phyloP scores from a whole-genome alignment of 2,329 filamentous ascomycete genomes.

The Helotiales sp. region DNA sequence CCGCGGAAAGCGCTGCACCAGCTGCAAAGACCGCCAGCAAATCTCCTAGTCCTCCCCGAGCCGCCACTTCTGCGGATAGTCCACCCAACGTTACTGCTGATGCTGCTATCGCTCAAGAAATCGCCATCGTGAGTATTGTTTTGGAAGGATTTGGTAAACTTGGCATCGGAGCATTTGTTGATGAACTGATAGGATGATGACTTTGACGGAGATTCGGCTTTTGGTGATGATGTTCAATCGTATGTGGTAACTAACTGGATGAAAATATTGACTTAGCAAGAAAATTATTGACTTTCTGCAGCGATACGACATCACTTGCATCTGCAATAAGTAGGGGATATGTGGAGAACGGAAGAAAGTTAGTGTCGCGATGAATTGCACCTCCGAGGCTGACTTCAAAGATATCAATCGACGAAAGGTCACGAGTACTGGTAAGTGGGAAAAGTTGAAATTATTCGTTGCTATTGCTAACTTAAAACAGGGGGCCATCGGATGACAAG shows the following conservation, averaged over 20 bases:
- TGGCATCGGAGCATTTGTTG: too few species aligned
- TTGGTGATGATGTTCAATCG: not conserved
- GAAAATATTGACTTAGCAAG: not conserved
- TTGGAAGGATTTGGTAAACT: too few species aligned
- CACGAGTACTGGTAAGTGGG: not conserved
- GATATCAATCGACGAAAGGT: slow-evolving; percentile 4
- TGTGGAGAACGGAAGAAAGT: slow-evolving; percentile 4
- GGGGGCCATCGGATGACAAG: slow-evolving; percentile 1
- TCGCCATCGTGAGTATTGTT: not conserved
- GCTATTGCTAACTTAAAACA: not conserved
- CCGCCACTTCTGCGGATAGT: not conserved
- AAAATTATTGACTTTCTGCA: not conserved
- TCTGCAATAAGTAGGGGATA: slow-evolving; percentile 4
- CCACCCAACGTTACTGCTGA: not conserved
- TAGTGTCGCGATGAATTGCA: not conserved
- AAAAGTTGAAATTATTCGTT: not conserved
- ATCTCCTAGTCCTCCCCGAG: not conserved
- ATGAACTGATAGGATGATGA: slow-evolving; percentile 11
- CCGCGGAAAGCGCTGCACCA: not conserved
- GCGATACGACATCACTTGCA: not conserved
- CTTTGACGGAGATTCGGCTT: slow-evolving; percentile 1
- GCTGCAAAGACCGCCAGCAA: not conserved
- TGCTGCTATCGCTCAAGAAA: not conserved
- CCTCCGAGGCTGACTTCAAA: not conserved
- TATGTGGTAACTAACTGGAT: not conserved